Conservation (phyloP, 73 alveolate species). For the Effrenium voratum region DNA sequence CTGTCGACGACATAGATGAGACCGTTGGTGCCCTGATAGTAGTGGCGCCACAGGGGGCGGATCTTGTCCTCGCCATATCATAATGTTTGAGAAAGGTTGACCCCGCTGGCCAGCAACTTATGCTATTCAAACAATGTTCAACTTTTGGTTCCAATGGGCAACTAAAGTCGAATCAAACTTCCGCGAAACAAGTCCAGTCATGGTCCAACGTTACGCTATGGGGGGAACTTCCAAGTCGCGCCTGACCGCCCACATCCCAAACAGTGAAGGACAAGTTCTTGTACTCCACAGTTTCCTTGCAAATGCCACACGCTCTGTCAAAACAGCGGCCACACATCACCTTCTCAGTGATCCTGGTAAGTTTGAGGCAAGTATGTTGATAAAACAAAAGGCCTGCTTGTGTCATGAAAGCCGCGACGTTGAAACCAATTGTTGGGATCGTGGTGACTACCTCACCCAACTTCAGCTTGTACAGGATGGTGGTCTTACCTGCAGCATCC, state of each 20-base stretch:
- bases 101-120: neutral
- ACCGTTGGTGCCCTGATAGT: conserved; percentile 97
- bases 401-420: conserved; percentile 94
- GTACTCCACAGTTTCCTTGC: conserved; percentile 94
- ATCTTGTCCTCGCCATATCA: neutral
- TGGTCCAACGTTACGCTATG: too few relatives aligned
- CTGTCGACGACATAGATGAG: conserved; percentile 99
- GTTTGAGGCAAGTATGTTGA: too few relatives aligned
- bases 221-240: too few relatives aligned
- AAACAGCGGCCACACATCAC: too few relatives aligned
- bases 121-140: neutral
- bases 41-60: conserved; percentile 38
- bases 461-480: conserved; percentile 96
- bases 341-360: too few relatives aligned
- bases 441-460: conserved; percentile 97
- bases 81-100: too few relatives aligned
- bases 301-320: conserved; percentile 15
- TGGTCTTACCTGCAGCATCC: conserved; percentile 97
- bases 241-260: conserved; percentile 95
- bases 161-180: too few relatives aligned
- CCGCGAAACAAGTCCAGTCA: too few relatives aligned
- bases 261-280: conserved; percentile 57
- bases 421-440: conserved; percentile 98
- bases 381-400: too few relatives aligned
- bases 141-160: too few relatives aligned